phyloP scores from a whole-genome alignment of 208 protist genomes.

The Trichomonas tenax region DNA sequence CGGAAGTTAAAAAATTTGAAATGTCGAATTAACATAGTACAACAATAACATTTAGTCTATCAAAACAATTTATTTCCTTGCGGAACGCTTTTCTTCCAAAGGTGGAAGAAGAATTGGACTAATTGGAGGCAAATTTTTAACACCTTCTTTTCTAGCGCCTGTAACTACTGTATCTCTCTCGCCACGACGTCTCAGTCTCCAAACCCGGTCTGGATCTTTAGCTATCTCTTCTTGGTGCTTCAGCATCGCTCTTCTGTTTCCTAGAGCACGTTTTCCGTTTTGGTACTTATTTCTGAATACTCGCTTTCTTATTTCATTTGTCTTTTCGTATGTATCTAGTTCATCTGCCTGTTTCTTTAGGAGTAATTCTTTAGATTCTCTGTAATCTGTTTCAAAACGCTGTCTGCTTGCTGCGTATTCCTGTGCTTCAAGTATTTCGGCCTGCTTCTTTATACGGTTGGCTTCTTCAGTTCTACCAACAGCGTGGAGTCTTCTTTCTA shows the following conservation, averaged over 20 bases:
- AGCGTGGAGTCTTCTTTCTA: background rate
- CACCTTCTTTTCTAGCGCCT: background rate
- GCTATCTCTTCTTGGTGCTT: background rate
- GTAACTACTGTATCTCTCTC: background rate
- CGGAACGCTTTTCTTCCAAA: background rate
- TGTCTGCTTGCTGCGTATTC: background rate
- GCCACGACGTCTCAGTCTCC: background rate
- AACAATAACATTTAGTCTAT: too few relatives aligned
- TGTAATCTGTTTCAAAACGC: background rate
- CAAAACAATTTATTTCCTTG: background rate
- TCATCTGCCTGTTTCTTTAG: background rate
- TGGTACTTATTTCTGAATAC: background rate
- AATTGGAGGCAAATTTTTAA: background rate
- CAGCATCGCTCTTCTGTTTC: background rate
- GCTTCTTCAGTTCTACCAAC: background rate
- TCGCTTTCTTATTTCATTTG: background rate
- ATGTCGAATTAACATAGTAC: too few relatives aligned
- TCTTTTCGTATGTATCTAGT: background rate
- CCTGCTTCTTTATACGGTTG: background rate
- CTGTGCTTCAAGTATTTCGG: background rate
- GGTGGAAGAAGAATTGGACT: background rate
- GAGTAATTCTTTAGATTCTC: background rate
- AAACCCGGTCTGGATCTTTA: background rate
- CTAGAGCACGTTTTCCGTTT: background rate
- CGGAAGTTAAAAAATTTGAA: too few relatives aligned